Conservation (phyloP, 805 yeast species). For the Yueomyces sp. region DNA sequence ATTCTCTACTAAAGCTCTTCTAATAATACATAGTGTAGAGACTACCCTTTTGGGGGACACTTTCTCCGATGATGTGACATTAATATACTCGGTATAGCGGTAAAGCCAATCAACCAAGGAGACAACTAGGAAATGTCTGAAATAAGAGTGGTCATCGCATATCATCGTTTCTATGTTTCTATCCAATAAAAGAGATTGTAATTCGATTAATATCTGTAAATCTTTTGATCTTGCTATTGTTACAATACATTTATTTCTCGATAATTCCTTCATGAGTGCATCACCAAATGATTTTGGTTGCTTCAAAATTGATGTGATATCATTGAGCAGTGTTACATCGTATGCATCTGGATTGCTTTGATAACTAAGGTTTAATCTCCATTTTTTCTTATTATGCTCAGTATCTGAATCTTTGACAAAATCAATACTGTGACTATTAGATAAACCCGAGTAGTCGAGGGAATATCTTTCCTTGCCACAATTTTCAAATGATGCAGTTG, state of each 20-base stretch:
- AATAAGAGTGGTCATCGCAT: too few relatives aligned
- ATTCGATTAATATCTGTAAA: constrained; percentile 2
- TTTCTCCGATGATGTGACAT: too few relatives aligned
- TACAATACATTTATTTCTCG: too few relatives aligned
- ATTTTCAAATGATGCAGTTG: too few relatives aligned
- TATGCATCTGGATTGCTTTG: constrained; percentile 2
- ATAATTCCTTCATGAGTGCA: background rate
- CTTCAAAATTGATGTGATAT: constrained; percentile 3
- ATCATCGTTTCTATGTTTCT: too few relatives aligned
- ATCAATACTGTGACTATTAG: background rate
- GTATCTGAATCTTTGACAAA: constrained; percentile 11
- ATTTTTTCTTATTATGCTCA: constrained; percentile 6
- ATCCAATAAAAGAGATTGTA: background rate
- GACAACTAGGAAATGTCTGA: too few relatives aligned
- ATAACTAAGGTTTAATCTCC: background rate
- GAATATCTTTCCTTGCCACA: too few relatives aligned
- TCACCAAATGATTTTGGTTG: background rate
- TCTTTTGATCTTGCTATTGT: constrained; percentile 2
- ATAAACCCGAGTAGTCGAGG: too few relatives aligned
- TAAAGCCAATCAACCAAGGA: too few relatives aligned
- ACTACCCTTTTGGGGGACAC: too few relatives aligned
- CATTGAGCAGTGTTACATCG: constrained; percentile 14
- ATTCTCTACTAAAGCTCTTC: background rate
- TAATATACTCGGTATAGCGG: too few relatives aligned
- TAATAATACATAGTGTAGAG: too few relatives aligned